Base-by-base conservation (phyloP, 257 asterid genomes). In the Catharanthus roseus region DNA sequence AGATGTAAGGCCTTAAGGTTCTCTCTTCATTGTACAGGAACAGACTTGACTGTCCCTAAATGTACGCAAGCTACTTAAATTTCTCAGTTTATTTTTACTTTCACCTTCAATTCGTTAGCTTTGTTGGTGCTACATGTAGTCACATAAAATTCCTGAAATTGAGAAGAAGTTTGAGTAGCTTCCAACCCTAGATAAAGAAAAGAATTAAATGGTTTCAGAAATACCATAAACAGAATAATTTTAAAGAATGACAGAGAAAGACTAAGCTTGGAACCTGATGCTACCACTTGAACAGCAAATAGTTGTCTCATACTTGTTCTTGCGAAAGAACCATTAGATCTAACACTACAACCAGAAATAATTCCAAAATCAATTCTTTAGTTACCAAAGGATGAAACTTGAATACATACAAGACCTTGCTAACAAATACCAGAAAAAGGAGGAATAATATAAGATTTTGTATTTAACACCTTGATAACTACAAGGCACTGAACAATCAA, bases 51-150 rank as follows among this genome's bases (percentile, higher is more conserved):
- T n/a, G 19, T 56, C 63, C 29, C 2, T 26, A 62, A n/a, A 19
- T 34, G 28, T 2, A 62, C 34, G 18, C 3, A 62, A 62, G 21
- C 10, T 19, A n/a, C n/a, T n/a, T n/a, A 33, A 34, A 6, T 3
- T 5, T 33, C 16, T 18, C 67, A 33, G 28, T 31, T 33, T 19
- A 6, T 19, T 18, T 33, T 8, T 33, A 33, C 15, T 34, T 62
- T 69, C 62, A 85, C 89, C 86, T 85, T 83, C 55, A 85, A 12
- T 77, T 74, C 72, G 56, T 72, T 45, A n/a, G 77, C 74, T 55
- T 80, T 75, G 68, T 72, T 70, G 45, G 72, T 62, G 67, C 57
- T 38, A 60, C 67, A 54, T 5, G 68, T 60, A 24, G 77, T 65
- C 44, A 77, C 64, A 53, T 77, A 73, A 74, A 83, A 83, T 31